These are phyloP conservation scores for Furcasterigmium furcatum DNA, from an alignment of 2,329 filamentous ascomycete genomes.

Conservation along the genomic window DNA sequence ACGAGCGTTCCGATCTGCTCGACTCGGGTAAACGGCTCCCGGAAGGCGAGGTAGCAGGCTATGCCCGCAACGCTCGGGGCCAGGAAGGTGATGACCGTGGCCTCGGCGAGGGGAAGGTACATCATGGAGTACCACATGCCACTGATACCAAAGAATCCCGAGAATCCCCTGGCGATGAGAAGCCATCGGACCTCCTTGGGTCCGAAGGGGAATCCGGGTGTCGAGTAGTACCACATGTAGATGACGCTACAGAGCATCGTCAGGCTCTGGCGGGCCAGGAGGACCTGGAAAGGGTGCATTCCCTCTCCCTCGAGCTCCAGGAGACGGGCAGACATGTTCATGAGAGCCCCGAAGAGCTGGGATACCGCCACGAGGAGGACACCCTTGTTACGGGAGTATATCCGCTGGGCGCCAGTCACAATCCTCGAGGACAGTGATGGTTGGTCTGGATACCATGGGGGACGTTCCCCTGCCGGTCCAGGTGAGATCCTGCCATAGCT, in stretches of 20 bases:
- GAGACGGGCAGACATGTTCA: slow-evolving; percentile 79
- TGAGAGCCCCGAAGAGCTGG: slow-evolving; percentile 78
- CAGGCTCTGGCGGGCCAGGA: slow-evolving; percentile 76
- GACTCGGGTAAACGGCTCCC: slow-evolving; percentile 73
- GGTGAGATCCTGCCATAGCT: slow-evolving; percentile 20
- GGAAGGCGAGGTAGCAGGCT: slow-evolving; percentile 69
- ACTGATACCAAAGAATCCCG: slow-evolving; percentile 76
- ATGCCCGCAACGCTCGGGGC: slow-evolving; percentile 77
- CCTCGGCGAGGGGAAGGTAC: slow-evolving; percentile 82
- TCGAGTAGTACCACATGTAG: slow-evolving; percentile 71
- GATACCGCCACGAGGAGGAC: slow-evolving; percentile 69
- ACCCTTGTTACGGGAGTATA: slow-evolving; percentile 68
- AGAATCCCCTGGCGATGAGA: slow-evolving; percentile 64
- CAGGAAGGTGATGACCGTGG: slow-evolving; percentile 86
- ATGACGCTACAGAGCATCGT: slow-evolving; percentile 63
- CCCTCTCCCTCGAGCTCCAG: slow-evolving; percentile 69
- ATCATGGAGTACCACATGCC: slow-evolving; percentile 66
- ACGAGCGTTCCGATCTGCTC: slow-evolving; percentile 75
- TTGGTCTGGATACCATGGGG: slow-evolving; percentile 9
- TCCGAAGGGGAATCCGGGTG: slow-evolving; percentile 70
- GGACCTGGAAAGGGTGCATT: slow-evolving; percentile 80
- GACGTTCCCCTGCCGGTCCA: slow-evolving; percentile 10
- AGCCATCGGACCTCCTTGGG: slow-evolving; percentile 62
- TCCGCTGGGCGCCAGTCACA: slow-evolving; percentile 15
- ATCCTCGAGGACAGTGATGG: slow-evolving; percentile 1